phyloP scores from a whole-genome alignment of 257 asterid genomes.

The Leonotis leonurus region DNA sequence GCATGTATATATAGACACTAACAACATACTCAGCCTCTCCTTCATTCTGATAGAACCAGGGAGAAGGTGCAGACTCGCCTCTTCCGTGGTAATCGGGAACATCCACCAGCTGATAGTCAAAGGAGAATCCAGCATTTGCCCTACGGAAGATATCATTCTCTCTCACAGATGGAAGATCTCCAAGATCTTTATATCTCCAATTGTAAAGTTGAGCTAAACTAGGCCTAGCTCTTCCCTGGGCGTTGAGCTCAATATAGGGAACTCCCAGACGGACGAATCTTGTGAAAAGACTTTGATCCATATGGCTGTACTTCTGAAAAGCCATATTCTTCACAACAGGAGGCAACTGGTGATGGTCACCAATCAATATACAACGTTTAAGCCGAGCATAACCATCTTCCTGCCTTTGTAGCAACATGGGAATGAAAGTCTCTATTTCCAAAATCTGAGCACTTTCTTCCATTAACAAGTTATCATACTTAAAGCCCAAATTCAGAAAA shows the following conservation, averaged over 20 bases:
- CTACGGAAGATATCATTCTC: constrained; percentile 52
- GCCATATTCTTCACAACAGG: constrained; percentile 99
- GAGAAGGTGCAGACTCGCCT: constrained; percentile 98
- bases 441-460: constrained; percentile 99
- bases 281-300: constrained; percentile 98
- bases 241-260: constrained; percentile 95
- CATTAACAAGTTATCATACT: constrained; percentile 92
- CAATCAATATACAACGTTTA: constrained; percentile 93
- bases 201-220: constrained; percentile 92
- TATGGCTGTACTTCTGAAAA: constrained; percentile 98
- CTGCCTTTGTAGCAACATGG: constrained; percentile 97
- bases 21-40: constrained; percentile 98
- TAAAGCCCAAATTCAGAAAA: constrained; percentile 84
- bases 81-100: constrained; percentile 88
- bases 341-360: constrained; percentile 98
- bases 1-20: constrained; percentile 94
- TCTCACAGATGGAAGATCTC: constrained; percentile 82
- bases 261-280: constrained; percentile 94
- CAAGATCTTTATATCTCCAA: constrained; percentile 93
- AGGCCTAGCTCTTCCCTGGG: constrained; percentile 98
- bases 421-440: constrained; percentile 97
- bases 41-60: constrained; percentile 99
- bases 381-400: constrained; percentile 99
- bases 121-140: constrained; percentile 89
- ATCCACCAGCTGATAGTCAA: constrained; percentile 85